Conservation (phyloP, 139 green algal genomes). For the Volvox reticuliferus region DNA sequence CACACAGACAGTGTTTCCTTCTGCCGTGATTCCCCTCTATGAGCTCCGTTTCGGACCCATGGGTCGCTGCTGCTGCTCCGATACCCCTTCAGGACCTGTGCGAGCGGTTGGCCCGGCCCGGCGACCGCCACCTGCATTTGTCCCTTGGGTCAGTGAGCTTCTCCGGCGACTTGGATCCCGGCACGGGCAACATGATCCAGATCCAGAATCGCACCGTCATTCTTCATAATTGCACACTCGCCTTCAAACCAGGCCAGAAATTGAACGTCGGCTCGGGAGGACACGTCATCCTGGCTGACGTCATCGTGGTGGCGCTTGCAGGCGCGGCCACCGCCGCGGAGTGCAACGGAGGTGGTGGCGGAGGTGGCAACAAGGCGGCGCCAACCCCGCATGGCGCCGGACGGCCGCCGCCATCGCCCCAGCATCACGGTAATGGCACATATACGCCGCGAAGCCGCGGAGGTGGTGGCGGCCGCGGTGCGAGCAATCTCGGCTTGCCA, state of each 20-base stretch:
- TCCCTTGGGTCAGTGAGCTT: conserved; percentile 21
- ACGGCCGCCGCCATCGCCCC: neutral
- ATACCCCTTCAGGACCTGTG: neutral
- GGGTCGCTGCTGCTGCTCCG: neutral
- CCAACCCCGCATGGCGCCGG: neutral
- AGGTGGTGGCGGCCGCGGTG: neutral
- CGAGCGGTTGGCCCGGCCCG: neutral
- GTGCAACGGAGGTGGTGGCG: neutral
- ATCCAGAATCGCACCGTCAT: conserved; percentile 25
- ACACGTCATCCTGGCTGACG: conserved; percentile 32
- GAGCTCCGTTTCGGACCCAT: neutral
- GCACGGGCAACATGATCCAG: neutral
- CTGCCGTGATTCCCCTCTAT: neutral
- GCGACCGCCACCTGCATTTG: conserved; percentile 18
- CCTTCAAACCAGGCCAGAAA: conserved; percentile 3
- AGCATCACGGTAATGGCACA: neutral
- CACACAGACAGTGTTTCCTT: neutral
- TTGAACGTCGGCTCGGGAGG: conserved; percentile 1
- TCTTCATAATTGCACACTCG: conserved; percentile 29
- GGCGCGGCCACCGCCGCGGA: neutral
- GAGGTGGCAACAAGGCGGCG: neutral
- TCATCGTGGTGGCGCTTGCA: neutral
- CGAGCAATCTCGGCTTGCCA: neutral
- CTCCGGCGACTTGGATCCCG: conserved; percentile 20
- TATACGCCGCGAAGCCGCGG: neutral